A percentile compares a stretch with the other conserved stretches of the same genome.
Conservation (phyloP, 306 rosid species). For the Fagus sylvatica region DNA sequence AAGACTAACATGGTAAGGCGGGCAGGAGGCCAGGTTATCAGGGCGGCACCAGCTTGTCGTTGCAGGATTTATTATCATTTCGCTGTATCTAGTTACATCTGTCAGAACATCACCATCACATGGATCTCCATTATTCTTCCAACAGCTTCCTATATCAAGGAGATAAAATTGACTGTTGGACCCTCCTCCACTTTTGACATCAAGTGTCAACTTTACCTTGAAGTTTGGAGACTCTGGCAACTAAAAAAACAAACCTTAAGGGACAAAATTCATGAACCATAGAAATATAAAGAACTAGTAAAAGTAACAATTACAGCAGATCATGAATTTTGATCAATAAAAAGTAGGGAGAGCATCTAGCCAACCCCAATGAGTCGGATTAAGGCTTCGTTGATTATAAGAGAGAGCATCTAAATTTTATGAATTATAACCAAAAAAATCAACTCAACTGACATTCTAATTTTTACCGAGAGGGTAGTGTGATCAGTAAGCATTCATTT, state of each 20-base stretch:
- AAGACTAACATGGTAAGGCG: slow-evolving; percentile 45
- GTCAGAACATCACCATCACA: slow-evolving; percentile 47
- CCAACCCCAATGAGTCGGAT: not conserved
- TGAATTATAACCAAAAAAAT: not conserved
- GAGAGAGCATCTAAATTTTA: not conserved
- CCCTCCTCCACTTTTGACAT: slow-evolving; percentile 52
- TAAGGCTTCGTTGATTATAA: not conserved
- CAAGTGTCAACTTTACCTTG: slow-evolving; percentile 45
- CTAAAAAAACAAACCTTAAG: slow-evolving; percentile 20
- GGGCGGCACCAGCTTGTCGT: slow-evolving; percentile 43
- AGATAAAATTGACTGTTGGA: slow-evolving; percentile 48
- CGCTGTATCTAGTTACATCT: slow-evolving; percentile 54
- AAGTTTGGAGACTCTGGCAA: slow-evolving; percentile 54
- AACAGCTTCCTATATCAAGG: slow-evolving; percentile 54
- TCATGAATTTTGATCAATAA: not conserved
- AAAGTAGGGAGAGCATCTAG: not conserved
- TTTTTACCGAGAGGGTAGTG: not conserved
- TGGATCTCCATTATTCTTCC: slow-evolving; percentile 57
- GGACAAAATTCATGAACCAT: not conserved
- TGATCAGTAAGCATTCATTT: not conserved
- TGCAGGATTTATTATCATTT: slow-evolving; percentile 56
- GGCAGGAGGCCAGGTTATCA: slow-evolving; percentile 47
- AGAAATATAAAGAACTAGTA: not conserved
- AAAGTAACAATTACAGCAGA: not conserved
- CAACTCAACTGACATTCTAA: not conserved